Base-by-base conservation (phyloP, 768 basidiomycete genomes). In the Lactifluus echinatus region DNA sequence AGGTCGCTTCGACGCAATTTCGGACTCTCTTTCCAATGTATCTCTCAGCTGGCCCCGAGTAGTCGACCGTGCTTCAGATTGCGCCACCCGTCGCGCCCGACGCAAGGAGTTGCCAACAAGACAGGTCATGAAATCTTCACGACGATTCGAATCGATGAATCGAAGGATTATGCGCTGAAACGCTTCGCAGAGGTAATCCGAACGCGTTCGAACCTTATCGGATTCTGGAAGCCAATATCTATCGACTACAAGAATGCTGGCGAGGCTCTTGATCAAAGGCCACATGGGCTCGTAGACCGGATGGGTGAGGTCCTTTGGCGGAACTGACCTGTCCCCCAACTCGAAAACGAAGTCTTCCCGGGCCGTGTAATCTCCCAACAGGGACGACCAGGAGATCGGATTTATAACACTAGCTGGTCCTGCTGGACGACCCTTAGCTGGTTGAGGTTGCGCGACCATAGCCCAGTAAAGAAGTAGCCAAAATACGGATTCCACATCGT, bases 381-480 rank as follows among this genome's bases (percentile, higher is more conserved):
- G 17, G 8, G 2, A 0, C 1, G 21, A 0, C 52, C 52, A 53
- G 29, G 21, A 10, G 15, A 0, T 0, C 0, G 21, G 0, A 21
- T 53, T 4, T 12, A 53, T 44, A n/a, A n/a, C n/a, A n/a, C n/a
- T n/a, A n/a, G n/a, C 23, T 12, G 4, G 24, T 40, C 37, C 8
- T 3, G n/a, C 37, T 40, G 3, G 36, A 50, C 1, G 3, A 7
- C 14, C 29, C 28, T n/a, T n/a, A n/a, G n/a, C n/a, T n/a, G n/a
- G n/a, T n/a, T 53, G 3, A 33, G 51, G 51, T 31, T 53, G 50
- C 37, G 28, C 50, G 12, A 28, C 36, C 36, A 50, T 26, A 50
- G 49, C 49, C 49, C 49, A 50, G 49, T 50, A 50, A 4, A 50
- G 36, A 21, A 52, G n/a, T n/a, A 52, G 50, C 51, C 51, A 53